phyloP scores from a whole-genome alignment of 805 yeast species.

The Teunomyces pallodes region DNA sequence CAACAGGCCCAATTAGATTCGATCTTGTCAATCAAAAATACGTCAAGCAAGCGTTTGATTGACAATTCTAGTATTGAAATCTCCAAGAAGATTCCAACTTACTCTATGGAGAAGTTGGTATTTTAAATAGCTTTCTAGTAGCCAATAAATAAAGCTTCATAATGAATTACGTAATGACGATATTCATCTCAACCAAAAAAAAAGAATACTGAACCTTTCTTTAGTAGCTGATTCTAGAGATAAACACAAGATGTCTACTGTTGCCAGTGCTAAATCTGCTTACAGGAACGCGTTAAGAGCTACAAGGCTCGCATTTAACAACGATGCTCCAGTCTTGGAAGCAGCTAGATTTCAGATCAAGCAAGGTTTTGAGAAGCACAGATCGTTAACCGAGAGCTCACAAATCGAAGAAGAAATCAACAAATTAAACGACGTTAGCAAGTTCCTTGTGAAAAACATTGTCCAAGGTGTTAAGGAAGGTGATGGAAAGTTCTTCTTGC shows the following conservation, averaged over 20 bases:
- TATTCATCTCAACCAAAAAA: neutral
- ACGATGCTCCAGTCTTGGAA: slow-evolving; percentile 45
- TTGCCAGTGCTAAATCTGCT: slow-evolving; percentile 31
- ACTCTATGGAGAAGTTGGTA: slow-evolving; percentile 50
- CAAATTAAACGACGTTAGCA: slow-evolving; percentile 66
- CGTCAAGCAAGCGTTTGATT: slow-evolving; percentile 26
- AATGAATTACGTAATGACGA: neutral
- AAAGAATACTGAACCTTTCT: neutral
- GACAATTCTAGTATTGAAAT: slow-evolving; percentile 25
- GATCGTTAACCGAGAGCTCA: slow-evolving; percentile 14
- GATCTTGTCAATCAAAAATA: slow-evolving; percentile 30
- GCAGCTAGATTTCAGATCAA: slow-evolving; percentile 64
- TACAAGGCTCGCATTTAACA: slow-evolving; percentile 55
- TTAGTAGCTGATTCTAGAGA: too few species aligned
- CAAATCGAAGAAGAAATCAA: slow-evolving; percentile 41
- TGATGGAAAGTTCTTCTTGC: slow-evolving; percentile 51
- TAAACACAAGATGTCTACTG: slow-evolving; percentile 2
- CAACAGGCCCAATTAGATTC: slow-evolving; percentile 33
- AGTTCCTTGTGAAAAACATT: slow-evolving; percentile 67
- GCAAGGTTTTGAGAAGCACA: slow-evolving; percentile 45
- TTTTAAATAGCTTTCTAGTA: slow-evolving; percentile 17
- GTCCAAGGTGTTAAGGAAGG: slow-evolving; percentile 71
- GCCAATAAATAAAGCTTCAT: neutral
- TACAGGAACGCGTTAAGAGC: slow-evolving; percentile 70
- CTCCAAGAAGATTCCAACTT: slow-evolving; percentile 49